A percentile compares a stretch with the other conserved stretches of the same genome.
Evolutionary conservation across 2,329 filamentous ascomycete species (phyloP).

Genomic region (Stemphylium vesicarium): DNA sequence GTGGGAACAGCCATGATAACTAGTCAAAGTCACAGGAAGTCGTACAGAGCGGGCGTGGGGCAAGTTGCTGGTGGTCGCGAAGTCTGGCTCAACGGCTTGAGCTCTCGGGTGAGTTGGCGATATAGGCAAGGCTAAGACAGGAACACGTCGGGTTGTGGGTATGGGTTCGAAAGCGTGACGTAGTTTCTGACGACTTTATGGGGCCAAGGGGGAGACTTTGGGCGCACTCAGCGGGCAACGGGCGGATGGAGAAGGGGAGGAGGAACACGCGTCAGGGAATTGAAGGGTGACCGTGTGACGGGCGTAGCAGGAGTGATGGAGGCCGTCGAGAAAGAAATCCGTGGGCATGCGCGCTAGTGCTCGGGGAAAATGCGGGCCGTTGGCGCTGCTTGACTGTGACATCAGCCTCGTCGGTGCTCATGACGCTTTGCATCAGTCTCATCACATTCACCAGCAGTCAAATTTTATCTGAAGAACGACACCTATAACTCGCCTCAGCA

Average conservation of each 20-base stretch:
- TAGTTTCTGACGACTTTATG: slow-evolving; percentile 27
- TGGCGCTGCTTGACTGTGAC: slow-evolving; percentile 16
- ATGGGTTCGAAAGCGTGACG: slow-evolving; percentile 33
- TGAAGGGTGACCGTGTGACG: slow-evolving; percentile 34
- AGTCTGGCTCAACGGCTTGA: slow-evolving; percentile 35
- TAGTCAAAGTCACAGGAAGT: slow-evolving; percentile 81
- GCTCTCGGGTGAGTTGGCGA: slow-evolving; percentile 32
- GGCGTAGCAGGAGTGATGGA: slow-evolving; percentile 17
- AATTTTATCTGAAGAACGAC: too few species aligned
- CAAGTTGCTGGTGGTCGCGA: slow-evolving; percentile 42
- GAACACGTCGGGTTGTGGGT: slow-evolving; percentile 36
- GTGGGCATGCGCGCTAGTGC: slow-evolving; percentile 28
- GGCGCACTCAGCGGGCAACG: slow-evolving; percentile 42
- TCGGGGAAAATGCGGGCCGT: slow-evolving; percentile 31
- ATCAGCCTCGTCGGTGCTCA: slow-evolving; percentile 10
- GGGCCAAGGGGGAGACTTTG: slow-evolving; percentile 36
- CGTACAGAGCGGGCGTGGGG: slow-evolving; percentile 32
- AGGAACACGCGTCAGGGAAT: slow-evolving; percentile 27
- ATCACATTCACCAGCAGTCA: not conserved
- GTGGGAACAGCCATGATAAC: slow-evolving; percentile 92
- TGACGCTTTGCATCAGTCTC: not conserved
- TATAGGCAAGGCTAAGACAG: slow-evolving; percentile 36
- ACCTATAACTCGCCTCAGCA: not conserved
- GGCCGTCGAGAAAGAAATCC: slow-evolving; percentile 28
- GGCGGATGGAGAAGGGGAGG: slow-evolving; percentile 20